Base-by-base conservation (phyloP, 495 filamentous ascomycete genomes). In the Rostrohypoxylon terebratum region DNA sequence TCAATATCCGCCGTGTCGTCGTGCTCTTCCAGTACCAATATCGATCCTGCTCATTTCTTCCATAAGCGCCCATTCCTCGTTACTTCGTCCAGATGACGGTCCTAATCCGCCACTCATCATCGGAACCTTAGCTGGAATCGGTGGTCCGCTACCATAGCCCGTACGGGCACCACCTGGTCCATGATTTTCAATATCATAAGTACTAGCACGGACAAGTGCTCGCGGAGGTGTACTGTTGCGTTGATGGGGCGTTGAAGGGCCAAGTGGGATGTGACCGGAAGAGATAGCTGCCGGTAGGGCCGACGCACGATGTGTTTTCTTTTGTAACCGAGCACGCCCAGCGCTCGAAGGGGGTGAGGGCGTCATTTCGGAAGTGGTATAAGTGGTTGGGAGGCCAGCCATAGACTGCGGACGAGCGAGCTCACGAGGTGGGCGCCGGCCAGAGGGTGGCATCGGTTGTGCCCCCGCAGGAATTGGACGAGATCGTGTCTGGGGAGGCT, bases 41-140 rank as follows among this genome's bases (percentile, higher is more conserved):
- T 97, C 92, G 70, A 97, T 97, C 31, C 84, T 88, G 67, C 87
- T 88, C 79, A 97, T 85, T 80, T 97, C 94, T 63, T 93, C 87
- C 76, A 93, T 91, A 61, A 97, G 80, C 8, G 92, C 79, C 77
- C 88, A 77, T 80, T 85, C 84, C 84, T 89, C 77, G 13, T 83
- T 81, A 50, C 79, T 81, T 71, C 70, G 63, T 5, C 45, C 42
- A 36, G 70, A 36, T n/a, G 68, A 33, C 63, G 66, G 80, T 73
- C 47, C 81, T 73, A 72, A 74, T 21, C 81, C 83, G 3, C 83
- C 83, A 55, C 82, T 83, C 82, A 84, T 85, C 50, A 77, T 77
- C 25, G 93, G 91, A 4, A 94, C 83, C 78, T 96, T 96, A 7
- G 88, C 89, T 0, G 93, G 93, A 42, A 94, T 87, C 0, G 92